Evolutionary conservation across 768 basidiomycete species (phyloP).

Genomic region (Hortiboletus campestris): DNA sequence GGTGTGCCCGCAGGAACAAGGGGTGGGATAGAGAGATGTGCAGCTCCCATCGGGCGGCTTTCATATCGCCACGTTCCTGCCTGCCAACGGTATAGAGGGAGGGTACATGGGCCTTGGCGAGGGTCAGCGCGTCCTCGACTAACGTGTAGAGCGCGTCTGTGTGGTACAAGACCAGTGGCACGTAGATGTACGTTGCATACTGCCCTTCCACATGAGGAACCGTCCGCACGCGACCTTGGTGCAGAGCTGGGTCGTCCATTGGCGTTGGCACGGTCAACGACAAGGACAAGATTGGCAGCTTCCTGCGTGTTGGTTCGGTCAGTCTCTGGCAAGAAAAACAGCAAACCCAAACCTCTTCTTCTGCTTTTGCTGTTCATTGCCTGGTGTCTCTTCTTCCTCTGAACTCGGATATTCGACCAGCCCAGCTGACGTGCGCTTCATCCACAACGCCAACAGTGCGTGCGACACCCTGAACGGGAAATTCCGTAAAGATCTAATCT

Average conservation of each 20-base stretch:
- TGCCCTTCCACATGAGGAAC: conserved; percentile 86
- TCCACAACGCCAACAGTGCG: neutral
- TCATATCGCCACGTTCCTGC: conserved; percentile 3
- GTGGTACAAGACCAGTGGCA: conserved; percentile 52
- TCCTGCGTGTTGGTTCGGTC: conserved; percentile 38
- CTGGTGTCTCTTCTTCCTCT: conserved; percentile 35
- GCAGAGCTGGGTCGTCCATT: conserved; percentile 69
- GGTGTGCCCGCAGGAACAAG: conserved; percentile 74
- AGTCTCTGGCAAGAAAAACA: neutral
- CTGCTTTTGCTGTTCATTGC: conserved; percentile 9
- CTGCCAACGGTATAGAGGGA: conserved; percentile 45
- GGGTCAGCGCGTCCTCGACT: conserved; percentile 42
- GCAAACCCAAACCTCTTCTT: conserved; percentile 42
- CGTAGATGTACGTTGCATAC: conserved; percentile 76
- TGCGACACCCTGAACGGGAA: conserved; percentile 9
- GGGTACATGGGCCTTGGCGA: conserved; percentile 46
- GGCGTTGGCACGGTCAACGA: conserved; percentile 49
- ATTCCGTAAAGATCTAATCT: conserved; percentile 10
- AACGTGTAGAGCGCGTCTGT: conserved; percentile 44
- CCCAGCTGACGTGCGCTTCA: conserved; percentile 24
- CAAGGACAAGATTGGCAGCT: conserved; percentile 57
- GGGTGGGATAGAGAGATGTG: conserved; percentile 88
- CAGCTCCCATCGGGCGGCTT: conserved; percentile 41
- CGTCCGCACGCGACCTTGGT: conserved; percentile 80
- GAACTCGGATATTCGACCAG: conserved; percentile 55